Base-by-base conservation (phyloP, 306 rosid genomes). In the Begonia loranthoides region DNA sequence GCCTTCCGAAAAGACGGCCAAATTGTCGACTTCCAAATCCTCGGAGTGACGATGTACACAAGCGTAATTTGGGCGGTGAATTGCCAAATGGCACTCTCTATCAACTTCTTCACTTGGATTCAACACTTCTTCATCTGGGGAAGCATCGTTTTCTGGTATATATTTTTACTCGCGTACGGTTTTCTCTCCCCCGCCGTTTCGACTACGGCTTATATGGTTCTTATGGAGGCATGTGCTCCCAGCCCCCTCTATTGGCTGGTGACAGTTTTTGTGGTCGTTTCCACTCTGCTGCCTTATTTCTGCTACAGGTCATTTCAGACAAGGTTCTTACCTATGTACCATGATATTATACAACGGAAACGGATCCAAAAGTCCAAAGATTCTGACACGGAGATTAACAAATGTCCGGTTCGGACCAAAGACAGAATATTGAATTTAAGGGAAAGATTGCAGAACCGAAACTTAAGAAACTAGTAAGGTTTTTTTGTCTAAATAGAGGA, bases 21-120 rank as follows among this genome's bases (percentile, higher is more conserved):
- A 45, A 65, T 72, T 47, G 78, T 75, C 6, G 94, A 79, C 69
- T 76, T 55, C 16, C 84, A 78, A 51, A 60, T 83, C 55, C 75
- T 83, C 2, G 96, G 92, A 2, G 94, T 76, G 45, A 72, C 80
- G 16, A 74, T 87, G 92, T 83, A 83, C 17, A 76, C 94, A 11
- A 67, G 81, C 15, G 87, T 77, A 6, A 84, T 83, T 47, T 87
- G 96, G 96, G 72, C 78, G 4, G 96, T 83, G 52, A 87, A 87
- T 63, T 78, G 87, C 71, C 96, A 87, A 70, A 81, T 87, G 81
- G 96, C 94, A 19, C 73, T 87, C 44, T 77, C 92, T 49, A 66
- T 87, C 15, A 87, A 83, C 76, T 87, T 80, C 83, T 87, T 87
- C 81, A 83, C 94, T 41, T 83, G 94, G 96, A 83, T 87, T 57